Evolutionary conservation across 2,329 filamentous ascomycete species (phyloP).

Genomic region (Bipolaris zeicola): DNA sequence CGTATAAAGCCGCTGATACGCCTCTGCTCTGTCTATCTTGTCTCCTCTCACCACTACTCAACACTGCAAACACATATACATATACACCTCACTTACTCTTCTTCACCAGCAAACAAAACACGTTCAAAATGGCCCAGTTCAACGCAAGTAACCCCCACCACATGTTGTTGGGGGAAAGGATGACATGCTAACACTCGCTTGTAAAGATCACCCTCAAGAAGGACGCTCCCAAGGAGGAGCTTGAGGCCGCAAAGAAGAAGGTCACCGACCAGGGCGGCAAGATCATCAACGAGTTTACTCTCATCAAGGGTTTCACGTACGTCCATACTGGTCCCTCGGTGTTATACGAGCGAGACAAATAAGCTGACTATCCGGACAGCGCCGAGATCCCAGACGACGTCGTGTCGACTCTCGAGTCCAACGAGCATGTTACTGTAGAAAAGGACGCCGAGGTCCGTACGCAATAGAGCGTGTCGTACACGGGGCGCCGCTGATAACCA

Average conservation of each 20-base stretch:
- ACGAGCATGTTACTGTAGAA: slow-evolving; percentile 82
- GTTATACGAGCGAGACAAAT: slow-evolving; percentile 5
- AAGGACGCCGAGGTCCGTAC: slow-evolving; percentile 71
- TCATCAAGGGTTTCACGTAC: slow-evolving; percentile 95
- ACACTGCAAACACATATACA: not conserved
- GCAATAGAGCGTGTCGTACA: slow-evolving; percentile 60
- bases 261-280: slow-evolving; percentile 77
- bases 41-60: slow-evolving; percentile 7
- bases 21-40: slow-evolving; percentile 19
- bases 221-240: slow-evolving; percentile 67
- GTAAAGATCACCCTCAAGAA: slow-evolving; percentile 79
- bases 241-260: slow-evolving; percentile 79
- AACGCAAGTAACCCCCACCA: slow-evolving; percentile 15
- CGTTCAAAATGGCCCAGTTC: slow-evolving; percentile 23
- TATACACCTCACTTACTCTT: not conserved
- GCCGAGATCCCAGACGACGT: slow-evolving; percentile 73
- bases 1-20: slow-evolving; percentile 35
- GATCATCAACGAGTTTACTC: slow-evolving; percentile 80
- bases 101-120: slow-evolving; percentile 1
- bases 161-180: not conserved
- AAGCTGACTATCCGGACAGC: slow-evolving; percentile 52
- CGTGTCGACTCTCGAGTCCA: slow-evolving; percentile 67
- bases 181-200: not conserved
- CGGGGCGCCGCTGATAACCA: slow-evolving; percentile 7
- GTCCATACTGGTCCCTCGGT: slow-evolving; percentile 42